Evolutionary conservation across 2,329 filamentous ascomycete genomes (phyloP).

Genomic region (Microdochium nivale): DNA sequence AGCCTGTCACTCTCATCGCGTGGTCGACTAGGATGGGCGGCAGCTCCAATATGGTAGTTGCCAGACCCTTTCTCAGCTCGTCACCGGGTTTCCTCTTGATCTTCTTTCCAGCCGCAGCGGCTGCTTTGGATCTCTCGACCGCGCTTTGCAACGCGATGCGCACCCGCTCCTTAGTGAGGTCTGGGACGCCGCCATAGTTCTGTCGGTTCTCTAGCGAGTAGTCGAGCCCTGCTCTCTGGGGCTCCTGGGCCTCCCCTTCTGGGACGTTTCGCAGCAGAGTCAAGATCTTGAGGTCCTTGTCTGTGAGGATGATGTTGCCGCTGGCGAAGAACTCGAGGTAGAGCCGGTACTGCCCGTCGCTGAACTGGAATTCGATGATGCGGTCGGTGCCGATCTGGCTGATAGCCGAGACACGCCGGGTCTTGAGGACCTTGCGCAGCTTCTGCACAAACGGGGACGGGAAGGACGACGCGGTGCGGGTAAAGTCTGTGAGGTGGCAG

Average conservation of each 20-base stretch:
- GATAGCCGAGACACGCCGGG: constrained; percentile 71
- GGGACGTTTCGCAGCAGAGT: constrained; percentile 72
- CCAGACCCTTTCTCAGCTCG: constrained; percentile 70
- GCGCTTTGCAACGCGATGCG: constrained; percentile 59
- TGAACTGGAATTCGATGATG: constrained; percentile 87
- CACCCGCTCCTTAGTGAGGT: constrained; percentile 66
- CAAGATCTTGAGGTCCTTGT: constrained; percentile 73
- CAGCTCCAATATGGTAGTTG: constrained; percentile 77
- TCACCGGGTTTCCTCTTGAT: constrained; percentile 67
- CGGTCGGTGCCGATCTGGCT: constrained; percentile 86
- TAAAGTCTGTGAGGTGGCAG: constrained; percentile 87
- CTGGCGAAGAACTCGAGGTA: constrained; percentile 95
- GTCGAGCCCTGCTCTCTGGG: constrained; percentile 64
- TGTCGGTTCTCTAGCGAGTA: constrained; percentile 79
- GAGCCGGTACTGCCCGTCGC: constrained; percentile 78
- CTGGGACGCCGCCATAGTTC: constrained; percentile 70
- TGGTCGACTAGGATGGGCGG: constrained; percentile 86
- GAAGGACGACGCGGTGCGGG: constrained; percentile 73
- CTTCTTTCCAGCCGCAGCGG: constrained; percentile 48
- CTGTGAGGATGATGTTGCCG: constrained; percentile 90
- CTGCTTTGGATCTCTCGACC: constrained; percentile 46
- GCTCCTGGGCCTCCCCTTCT: constrained; percentile 76
- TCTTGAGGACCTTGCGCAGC: constrained; percentile 82
- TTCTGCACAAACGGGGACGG: constrained; percentile 81
- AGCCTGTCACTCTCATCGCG: constrained; percentile 59